Evolutionary conservation across 2,329 filamentous ascomycete species (phyloP).

Genomic region (Aphanocladium album): DNA sequence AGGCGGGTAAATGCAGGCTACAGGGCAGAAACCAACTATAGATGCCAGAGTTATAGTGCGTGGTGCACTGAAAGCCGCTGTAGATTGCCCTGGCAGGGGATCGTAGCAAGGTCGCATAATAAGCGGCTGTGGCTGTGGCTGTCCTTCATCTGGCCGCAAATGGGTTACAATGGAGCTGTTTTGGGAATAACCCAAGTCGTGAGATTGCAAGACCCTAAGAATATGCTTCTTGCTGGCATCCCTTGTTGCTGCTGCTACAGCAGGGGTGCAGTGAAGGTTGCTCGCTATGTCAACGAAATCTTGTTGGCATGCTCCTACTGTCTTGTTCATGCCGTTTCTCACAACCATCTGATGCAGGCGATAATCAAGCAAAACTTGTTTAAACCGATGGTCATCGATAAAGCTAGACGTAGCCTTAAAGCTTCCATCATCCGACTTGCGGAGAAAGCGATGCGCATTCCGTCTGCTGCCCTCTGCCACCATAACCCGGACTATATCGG

Average conservation of each 20-base stretch:
- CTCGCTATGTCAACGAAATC: not conserved
- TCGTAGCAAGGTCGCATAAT: not conserved
- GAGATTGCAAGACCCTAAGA: not conserved
- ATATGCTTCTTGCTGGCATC: not conserved
- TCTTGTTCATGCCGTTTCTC: too few relatives aligned
- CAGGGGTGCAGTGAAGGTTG: not conserved
- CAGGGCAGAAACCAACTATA: not conserved
- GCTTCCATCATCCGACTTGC: not conserved
- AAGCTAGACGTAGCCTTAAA: not conserved
- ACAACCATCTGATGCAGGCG: not conserved
- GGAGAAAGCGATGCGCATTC: not conserved
- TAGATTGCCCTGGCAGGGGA: not conserved
- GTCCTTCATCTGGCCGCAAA: not conserved
- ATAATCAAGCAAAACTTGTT: not conserved
- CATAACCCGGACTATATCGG: not conserved
- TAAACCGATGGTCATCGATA: not conserved
- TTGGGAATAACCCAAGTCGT: not conserved
- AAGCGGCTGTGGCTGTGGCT: constrained; percentile 1
- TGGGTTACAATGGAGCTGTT: not conserved
- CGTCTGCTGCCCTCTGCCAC: not conserved
- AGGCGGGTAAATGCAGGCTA: too few relatives aligned
- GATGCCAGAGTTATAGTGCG: not conserved
- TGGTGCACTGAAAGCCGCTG: not conserved
- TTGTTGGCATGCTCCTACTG: not conserved
- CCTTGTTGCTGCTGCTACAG: not conserved